Evolutionary conservation across 169 alveolate species (phyloP).

Genomic region (Plasmodium vivax): DNA sequence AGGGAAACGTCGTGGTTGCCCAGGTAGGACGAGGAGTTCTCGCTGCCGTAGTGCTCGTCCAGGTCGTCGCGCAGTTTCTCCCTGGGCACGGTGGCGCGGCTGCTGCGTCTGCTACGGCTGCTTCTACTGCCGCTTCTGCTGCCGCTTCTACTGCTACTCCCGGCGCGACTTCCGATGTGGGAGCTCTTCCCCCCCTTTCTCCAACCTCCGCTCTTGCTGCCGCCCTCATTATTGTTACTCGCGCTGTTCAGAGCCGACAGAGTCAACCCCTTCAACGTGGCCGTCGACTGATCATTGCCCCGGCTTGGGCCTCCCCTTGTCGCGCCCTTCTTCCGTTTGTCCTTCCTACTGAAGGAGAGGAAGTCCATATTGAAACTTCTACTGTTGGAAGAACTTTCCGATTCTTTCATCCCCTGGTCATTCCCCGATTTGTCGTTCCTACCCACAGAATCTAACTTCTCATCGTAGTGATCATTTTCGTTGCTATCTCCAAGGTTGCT

Average conservation of each 20-base stretch:
- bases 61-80: not conserved
- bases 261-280: not conserved
- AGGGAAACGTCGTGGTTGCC: conserved; percentile 59
- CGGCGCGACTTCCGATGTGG: not conserved
- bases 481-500: not conserved
- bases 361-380: conserved; percentile 15
- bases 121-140: not conserved
- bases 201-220: not conserved
- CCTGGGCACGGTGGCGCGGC: not conserved
- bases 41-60: conserved; percentile 7
- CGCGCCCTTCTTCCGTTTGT: not conserved
- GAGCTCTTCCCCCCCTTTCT: not conserved
- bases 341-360: conserved; percentile 11
- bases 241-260: conserved; percentile 9
- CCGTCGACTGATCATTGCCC: conserved; percentile 7
- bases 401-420: not conserved
- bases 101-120: not conserved
- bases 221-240: not conserved
- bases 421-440: conserved; percentile 1
- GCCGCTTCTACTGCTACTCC: not conserved
- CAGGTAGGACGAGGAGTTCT: conserved; percentile 42
- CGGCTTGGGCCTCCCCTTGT: not conserved
- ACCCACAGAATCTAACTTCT: not conserved
- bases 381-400: conserved; percentile 16
- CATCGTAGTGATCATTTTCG: not conserved